Base-by-base conservation (phyloP, 78 protist genomes). In the Dictyostelium brefeldianum region DNA sequence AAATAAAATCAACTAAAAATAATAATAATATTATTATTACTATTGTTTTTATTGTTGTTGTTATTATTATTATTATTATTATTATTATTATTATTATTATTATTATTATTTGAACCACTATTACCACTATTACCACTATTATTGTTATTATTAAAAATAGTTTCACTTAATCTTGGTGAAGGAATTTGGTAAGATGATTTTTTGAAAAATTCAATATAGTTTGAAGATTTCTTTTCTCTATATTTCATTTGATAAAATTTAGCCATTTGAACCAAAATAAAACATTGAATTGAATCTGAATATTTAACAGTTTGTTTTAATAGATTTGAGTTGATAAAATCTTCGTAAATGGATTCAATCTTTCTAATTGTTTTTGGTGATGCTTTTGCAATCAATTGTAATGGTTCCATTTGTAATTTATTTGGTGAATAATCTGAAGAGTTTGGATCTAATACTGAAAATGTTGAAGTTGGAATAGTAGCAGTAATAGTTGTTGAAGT, bases 291-390 rank as follows among this genome's bases (percentile, higher is more conserved):
- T 9, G 48, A 10, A 36, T 87, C 75, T n/a, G 29, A 64, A 31
- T 71, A 87, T 41, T 67, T 71, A 2, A 87, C 36, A 3, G 93
- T 77, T 31, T 59, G 59, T 65, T 87, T 87, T 22, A 87, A 77
- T 48, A 64, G 6, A 64, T 64, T 77, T 78, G 93, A 77, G 36
- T 77, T 77, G 8, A 87, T 47, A 65, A 70, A 87, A 29, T 87
- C 93, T 59, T 77, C 67, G 31, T 75, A 73, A 8, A 87, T 64
- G 0, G 22, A 4, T 77, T 87, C 93, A 29, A 87, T 56, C 50
- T 77, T 87, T 29, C 53, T 74, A 20, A 87, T 78, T 15, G 36
- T 12, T n/a, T 36, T 87, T 59, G 93, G 93, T n/a, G 93, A 87
- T 29, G 84, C 83, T 65, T 50, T 75, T 17, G 50, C 54, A 10